Evolutionary conservation across 768 basidiomycete species (phyloP).

Genomic region (Termitomyces sp.): DNA sequence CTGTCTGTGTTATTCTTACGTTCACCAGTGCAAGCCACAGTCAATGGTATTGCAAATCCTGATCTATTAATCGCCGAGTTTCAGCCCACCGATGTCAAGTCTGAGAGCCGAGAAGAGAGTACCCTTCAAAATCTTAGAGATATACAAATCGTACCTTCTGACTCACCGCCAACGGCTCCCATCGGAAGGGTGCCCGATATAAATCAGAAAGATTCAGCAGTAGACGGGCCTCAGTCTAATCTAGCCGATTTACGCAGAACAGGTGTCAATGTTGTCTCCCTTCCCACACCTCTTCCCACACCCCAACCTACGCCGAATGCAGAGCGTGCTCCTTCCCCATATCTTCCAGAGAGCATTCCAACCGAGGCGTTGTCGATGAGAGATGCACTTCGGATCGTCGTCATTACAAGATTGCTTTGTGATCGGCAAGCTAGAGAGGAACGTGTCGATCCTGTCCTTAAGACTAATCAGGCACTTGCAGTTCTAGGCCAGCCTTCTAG

Average conservation of each 20-base stretch:
- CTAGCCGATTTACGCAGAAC: not conserved
- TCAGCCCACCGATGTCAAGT: not conserved
- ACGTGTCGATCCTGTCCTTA: conserved; percentile 56
- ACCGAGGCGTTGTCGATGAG: conserved; percentile 37
- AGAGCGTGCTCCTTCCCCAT: conserved; percentile 4
- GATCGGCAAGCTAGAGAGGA: conserved; percentile 60
- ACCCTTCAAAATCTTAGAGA: not conserved
- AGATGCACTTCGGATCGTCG: conserved; percentile 59
- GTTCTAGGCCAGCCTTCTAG: conserved; percentile 22
- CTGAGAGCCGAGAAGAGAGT: not conserved
- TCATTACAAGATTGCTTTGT: conserved; percentile 53
- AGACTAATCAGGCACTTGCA: conserved; percentile 48
- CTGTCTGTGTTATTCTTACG: not conserved
- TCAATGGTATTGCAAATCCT: not conserved
- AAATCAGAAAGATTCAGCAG: not conserved
- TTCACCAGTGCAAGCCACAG: not conserved
- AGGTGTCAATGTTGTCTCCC: not conserved
- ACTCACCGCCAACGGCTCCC: not conserved
- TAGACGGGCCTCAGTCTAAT: not conserved
- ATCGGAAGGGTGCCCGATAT: not conserved
- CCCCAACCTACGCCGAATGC: conserved; percentile 3
- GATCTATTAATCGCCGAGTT: not conserved
- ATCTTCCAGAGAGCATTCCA: conserved; percentile 28
- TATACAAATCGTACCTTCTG: not conserved
- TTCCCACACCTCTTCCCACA: conserved; percentile 8